Conservation (phyloP, 176 grass and related monocot genomes). For the Oryza punctata region DNA sequence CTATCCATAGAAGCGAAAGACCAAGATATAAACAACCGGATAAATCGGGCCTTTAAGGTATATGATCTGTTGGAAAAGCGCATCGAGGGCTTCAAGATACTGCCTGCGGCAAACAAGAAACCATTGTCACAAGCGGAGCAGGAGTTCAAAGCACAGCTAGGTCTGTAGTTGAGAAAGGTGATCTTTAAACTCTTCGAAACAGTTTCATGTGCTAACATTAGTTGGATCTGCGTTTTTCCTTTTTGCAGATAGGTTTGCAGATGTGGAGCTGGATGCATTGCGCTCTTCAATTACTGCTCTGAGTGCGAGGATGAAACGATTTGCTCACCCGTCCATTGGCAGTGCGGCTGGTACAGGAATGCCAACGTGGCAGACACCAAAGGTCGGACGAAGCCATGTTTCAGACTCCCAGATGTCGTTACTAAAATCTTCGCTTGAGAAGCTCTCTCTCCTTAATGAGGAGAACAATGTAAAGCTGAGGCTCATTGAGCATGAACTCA, state of each 20-base stretch:
- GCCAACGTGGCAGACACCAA: conserved; percentile 37
- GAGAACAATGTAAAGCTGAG: conserved; percentile 75
- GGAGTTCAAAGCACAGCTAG: conserved; percentile 88
- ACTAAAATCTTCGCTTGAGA: conserved; percentile 80
- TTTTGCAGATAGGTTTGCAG: conserved; percentile 71
- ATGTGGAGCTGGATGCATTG: conserved; percentile 83
- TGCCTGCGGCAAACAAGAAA: conserved; percentile 87
- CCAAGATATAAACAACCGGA: conserved; percentile 53
- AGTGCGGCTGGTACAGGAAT: conserved; percentile 11
- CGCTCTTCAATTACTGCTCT: conserved; percentile 70
- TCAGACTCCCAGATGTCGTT: conserved; percentile 66
- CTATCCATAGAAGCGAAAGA: conserved; percentile 69
- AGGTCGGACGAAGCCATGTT: conserved; percentile 38
- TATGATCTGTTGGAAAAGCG: conserved; percentile 76
- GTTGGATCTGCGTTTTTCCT: neutral
- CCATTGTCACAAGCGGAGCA: conserved; percentile 83
- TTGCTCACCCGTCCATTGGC: conserved; percentile 20
- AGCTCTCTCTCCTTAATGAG: conserved; percentile 70
- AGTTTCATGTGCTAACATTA: conserved; percentile 16
- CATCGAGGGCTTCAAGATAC: conserved; percentile 77
- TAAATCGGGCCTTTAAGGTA: conserved; percentile 57
- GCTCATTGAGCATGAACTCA: conserved; percentile 68
- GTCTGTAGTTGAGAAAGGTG: conserved; percentile 38
- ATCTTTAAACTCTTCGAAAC: neutral
- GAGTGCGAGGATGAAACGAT: conserved; percentile 67